Base-by-base conservation (phyloP, 1,284 basidiomycete genomes). In the Pholiota adiposa region DNA sequence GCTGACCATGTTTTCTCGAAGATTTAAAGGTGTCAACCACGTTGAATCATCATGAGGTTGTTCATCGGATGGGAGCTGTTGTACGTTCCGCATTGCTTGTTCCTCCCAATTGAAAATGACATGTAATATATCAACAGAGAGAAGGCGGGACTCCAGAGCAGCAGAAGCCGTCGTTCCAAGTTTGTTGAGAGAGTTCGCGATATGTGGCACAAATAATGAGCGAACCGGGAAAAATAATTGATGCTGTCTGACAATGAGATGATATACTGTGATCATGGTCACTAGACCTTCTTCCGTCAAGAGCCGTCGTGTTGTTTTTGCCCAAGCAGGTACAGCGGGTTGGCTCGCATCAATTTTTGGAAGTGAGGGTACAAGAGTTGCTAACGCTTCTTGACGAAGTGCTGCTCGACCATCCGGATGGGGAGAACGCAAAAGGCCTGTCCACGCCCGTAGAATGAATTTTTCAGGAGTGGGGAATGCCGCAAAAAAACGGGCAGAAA, bases 371-470 rank as follows among this genome's bases (percentile, higher is more conserved):
- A 94, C 92, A n/a, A 99, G 80, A 23, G 93, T 94, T 62, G 97
- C 92, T 55, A 99, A 82, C 0, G 97, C 97, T 69, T 83, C 82
- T 62, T 94, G 90, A 52, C 93, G 89, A 62, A 95, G 90, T 33
- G 94, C 81, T 1, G 85, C 76, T 62, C 94, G 92, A 55, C 96
- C 94, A 69, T 95, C 88, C 68, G 90, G 78, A 73, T 94, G 83
- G 65, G 90, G 88, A 51, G 90, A 86, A 34, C 93, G 91, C 60
- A 99, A 82, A n/a, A 99, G 80, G 9, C 94, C 96, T 16, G 89
- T 89, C 93, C 96, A 98, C 27, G 97, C 93, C n/a, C 93, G 87
- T 46, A 96, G 80, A 50, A 98, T 89, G 73, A 99, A 97, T 76
- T 98, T 98, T 65, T 88, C 83, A 0, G 97, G 97, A 4, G 91